Conservation (phyloP, 1,284 basidiomycete species). For the Ganoderma sinense region DNA sequence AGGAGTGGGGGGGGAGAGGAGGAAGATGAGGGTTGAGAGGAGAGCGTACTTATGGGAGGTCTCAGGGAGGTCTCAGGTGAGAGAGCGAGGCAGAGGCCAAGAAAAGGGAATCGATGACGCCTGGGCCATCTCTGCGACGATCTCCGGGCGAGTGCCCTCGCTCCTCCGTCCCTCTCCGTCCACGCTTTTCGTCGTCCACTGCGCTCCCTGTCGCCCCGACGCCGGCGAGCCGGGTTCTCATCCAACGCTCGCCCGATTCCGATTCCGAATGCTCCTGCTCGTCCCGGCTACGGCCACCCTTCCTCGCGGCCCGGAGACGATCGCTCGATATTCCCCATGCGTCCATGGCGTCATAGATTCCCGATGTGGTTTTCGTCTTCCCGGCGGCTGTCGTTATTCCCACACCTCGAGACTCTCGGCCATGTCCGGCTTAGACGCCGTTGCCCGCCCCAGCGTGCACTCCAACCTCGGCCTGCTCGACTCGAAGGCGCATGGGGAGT, state of each 20-base stretch:
- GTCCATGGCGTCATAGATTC: neutral
- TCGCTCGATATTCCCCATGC: neutral
- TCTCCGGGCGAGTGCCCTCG: neutral
- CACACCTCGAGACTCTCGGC: neutral
- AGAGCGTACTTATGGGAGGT: too few species aligned
- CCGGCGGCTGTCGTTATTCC: neutral
- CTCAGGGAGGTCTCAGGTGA: too few species aligned
- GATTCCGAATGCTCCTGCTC: too few species aligned
- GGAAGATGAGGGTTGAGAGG: conserved; percentile 20
- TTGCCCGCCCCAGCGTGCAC: too few species aligned
- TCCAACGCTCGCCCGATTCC: neutral
- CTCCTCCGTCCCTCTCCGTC: neutral
- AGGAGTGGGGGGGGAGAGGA: conserved; percentile 16
- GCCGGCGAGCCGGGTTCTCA: too few species aligned
- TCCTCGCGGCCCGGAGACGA: neutral
- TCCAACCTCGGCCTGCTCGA: too few species aligned
- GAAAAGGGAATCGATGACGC: conserved; percentile 24
- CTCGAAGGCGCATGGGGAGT: neutral
- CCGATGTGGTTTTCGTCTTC: too few species aligned
- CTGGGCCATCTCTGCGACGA: conserved; percentile 6
- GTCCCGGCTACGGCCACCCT: neutral
- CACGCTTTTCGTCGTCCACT: neutral
- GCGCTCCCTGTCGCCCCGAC: too few species aligned
- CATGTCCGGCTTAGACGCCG: neutral
- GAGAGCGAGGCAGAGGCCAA: conserved; percentile 5